A percentile compares a stretch with the other conserved stretches of the same genome.
phyloP scores from a whole-genome alignment of 176 grass and related monocot genomes.

The Aegilops bicornis region DNA sequence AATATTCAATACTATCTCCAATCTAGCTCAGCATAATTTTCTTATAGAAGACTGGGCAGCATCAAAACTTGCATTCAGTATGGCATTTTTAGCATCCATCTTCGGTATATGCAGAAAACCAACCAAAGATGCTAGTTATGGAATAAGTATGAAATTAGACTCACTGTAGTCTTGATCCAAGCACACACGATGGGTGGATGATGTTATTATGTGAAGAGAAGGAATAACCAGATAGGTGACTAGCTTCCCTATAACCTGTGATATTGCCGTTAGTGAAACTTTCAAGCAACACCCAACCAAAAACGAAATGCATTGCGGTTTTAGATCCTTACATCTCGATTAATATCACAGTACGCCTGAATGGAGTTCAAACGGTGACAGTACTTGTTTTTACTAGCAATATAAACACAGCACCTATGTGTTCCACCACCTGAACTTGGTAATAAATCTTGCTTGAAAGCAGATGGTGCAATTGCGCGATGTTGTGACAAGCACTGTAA shows the following conservation, averaged over 20 bases:
- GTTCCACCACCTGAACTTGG: conserved; percentile 36
- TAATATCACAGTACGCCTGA: conserved; percentile 95
- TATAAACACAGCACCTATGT: conserved; percentile 90
- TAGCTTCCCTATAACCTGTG: conserved; percentile 87
- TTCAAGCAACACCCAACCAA: conserved; percentile 31
- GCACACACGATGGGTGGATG: conserved; percentile 77
- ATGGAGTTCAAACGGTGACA: conserved; percentile 86
- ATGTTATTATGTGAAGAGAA: conserved; percentile 95
- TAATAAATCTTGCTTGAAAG: conserved; percentile 50
- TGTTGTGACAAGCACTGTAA: conserved; percentile 82
- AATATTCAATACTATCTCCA: neutral
- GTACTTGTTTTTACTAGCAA: conserved; percentile 88
- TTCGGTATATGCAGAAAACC: neutral
- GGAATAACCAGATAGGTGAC: conserved; percentile 84
- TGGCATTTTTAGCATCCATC: neutral
- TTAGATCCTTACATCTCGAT: conserved; percentile 79
- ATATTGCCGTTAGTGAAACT: conserved; percentile 21
- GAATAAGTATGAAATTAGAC: conserved; percentile 25
- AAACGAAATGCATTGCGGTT: neutral
- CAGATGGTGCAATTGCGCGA: conserved; percentile 65
- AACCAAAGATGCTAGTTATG: conserved; percentile 1
- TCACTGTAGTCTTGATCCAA: conserved; percentile 97
- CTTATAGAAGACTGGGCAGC: neutral
- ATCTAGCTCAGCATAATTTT: neutral
- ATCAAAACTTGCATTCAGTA: neutral